Evolutionary conservation across 441 rosid species (phyloP).

Genomic region (Populus hybrid): DNA sequence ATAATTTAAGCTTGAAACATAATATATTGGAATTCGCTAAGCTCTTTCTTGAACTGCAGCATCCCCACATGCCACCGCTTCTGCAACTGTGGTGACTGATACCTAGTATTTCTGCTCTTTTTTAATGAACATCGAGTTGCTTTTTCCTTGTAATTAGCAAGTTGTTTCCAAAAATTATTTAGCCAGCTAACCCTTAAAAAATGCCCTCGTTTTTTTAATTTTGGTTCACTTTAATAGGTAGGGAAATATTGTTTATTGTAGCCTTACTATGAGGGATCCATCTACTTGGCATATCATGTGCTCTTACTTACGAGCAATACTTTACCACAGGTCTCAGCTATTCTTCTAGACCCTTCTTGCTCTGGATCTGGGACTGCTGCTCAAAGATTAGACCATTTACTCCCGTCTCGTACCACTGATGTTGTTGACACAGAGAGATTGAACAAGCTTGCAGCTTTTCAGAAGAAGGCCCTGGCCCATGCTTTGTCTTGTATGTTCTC

Average conservation of each 20-base stretch:
- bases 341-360: conserved; percentile 95
- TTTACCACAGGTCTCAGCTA: conserved; percentile 59
- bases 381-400: conserved; percentile 84
- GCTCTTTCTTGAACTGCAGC: background rate
- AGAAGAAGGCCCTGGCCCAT: conserved; percentile 78
- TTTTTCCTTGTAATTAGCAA: background rate
- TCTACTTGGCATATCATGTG: background rate
- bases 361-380: conserved; percentile 87
- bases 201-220: no score
- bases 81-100: background rate
- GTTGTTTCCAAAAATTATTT: background rate
- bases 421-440: conserved; percentile 42
- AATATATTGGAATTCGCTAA: no score
- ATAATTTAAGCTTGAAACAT: no score
- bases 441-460: conserved; percentile 75
- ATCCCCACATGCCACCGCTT: background rate
- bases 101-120: background rate
- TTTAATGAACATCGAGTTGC: background rate
- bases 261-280: background rate
- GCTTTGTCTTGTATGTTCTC: conserved; percentile 71
- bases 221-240: no score
- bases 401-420: conserved; percentile 58
- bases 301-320: conserved; percentile 8
- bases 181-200: no score
- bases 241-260: background rate